Percentiles rank a stretch among this genome's conserved stretches.
phyloP scores from a whole-genome alignment of 225 moss, liverwort and hornwort genomes.

The Pleurozium schreberi region DNA sequence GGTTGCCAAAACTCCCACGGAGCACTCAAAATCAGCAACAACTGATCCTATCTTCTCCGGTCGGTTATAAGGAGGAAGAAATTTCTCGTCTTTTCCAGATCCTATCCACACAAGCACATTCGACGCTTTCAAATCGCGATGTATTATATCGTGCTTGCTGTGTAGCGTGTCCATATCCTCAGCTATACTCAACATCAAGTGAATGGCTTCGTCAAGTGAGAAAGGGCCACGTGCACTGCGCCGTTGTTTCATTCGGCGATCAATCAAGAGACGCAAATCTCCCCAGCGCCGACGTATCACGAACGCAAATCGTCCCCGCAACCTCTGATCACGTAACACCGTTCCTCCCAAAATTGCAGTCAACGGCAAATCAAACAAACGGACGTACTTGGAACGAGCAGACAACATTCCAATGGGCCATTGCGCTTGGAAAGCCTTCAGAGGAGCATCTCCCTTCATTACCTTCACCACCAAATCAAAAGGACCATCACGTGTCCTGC shows the following conservation, averaged over 20 bases:
- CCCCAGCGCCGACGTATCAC: not conserved
- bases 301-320: not conserved
- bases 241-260: not conserved
- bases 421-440: not conserved
- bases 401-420: not conserved
- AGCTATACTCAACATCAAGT: not conserved
- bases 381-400: not conserved
- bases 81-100: not conserved
- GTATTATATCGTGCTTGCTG: not conserved
- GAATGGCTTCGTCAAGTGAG: not conserved
- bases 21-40: not conserved
- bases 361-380: not conserved
- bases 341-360: not conserved
- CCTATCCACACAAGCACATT: not conserved
- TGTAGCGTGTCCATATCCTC: not conserved
- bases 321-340: not conserved
- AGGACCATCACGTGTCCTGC: not conserved
- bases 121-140: not conserved
- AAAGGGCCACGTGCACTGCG: not conserved
- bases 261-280: not conserved
- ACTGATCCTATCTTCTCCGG: not conserved
- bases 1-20: not conserved
- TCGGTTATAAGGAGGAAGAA: accelerated
- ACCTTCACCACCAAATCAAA: not conserved
- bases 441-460: not conserved